These are phyloP conservation scores for Gossypioides kirkii DNA, from an alignment of 345 rosid species.

Conservation along the genomic window DNA sequence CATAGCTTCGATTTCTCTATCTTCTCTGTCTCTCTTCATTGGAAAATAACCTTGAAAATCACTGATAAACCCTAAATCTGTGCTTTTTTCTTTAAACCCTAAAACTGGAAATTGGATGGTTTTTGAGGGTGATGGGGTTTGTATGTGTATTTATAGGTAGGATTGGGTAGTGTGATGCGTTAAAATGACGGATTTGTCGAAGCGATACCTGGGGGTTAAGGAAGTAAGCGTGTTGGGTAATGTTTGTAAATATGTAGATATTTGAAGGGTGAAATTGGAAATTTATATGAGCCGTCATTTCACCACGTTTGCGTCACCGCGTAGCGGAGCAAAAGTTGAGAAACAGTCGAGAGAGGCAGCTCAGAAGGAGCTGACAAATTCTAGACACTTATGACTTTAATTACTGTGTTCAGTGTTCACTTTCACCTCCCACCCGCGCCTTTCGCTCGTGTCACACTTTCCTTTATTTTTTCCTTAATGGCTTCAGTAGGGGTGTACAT, in stretches of 20 bases:
- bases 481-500: too few relatives aligned
- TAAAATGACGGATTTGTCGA: constrained; percentile 25
- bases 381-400: constrained; percentile 8
- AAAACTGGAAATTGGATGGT: neutral
- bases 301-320: constrained; percentile 30
- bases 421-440: neutral
- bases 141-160: neutral
- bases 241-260: neutral
- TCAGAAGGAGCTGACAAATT: constrained; percentile 7
- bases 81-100: too few relatives aligned
- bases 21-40: constrained; percentile 48
- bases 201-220: constrained; percentile 14
- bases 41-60: neutral
- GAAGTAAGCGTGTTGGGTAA: neutral
- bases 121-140: neutral
- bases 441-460: neutral
- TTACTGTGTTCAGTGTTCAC: neutral
- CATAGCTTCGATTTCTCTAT: constrained; percentile 23
- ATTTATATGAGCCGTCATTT: neutral
- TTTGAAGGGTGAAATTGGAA: neutral
- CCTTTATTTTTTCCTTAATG: too few relatives aligned
- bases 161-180: neutral
- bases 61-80: neutral
- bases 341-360: constrained; percentile 8
- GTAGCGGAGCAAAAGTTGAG: constrained; percentile 9